phyloP scores from a whole-genome alignment of 345 rosid species.

The Lenwebbia sp. region DNA sequence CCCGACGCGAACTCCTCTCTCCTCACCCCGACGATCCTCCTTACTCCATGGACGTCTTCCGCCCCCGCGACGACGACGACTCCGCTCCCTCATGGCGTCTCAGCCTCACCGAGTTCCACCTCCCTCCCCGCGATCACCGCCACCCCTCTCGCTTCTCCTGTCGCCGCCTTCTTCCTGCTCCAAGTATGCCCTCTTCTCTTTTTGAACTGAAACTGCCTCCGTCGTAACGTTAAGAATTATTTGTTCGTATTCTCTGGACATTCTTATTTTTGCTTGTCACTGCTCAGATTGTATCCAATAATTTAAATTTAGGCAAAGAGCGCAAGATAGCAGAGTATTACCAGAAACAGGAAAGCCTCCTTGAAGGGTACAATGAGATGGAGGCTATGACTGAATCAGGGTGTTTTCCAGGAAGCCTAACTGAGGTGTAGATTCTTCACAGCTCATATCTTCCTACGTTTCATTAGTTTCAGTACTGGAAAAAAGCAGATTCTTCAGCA shows the following conservation, averaged over 20 bases:
- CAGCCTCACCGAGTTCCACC: slow-evolving; percentile 9
- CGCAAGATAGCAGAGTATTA: slow-evolving; percentile 67
- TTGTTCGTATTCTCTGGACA: background rate
- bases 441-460: too few relatives aligned
- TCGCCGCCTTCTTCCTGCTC: slow-evolving; percentile 3
- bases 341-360: slow-evolving; percentile 76
- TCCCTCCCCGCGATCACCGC: background rate
- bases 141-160: background rate
- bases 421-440: slow-evolving; percentile 35
- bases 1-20: background rate
- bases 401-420: slow-evolving; percentile 32
- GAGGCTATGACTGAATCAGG: slow-evolving; percentile 49
- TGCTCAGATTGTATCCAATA: background rate
- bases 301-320: slow-evolving; percentile 31
- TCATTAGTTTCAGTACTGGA: too few relatives aligned
- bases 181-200: background rate
- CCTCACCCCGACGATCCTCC: background rate
- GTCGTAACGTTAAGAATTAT: background rate
- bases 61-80: too few relatives aligned
- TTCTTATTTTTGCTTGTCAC: background rate
- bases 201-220: too few relatives aligned
- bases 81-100: slow-evolving; percentile 7
- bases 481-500: too few relatives aligned
- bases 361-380: slow-evolving; percentile 70
- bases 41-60: background rate